Base-by-base conservation (phyloP, 176 grass and related monocot species). In the Carex pumila region DNA sequence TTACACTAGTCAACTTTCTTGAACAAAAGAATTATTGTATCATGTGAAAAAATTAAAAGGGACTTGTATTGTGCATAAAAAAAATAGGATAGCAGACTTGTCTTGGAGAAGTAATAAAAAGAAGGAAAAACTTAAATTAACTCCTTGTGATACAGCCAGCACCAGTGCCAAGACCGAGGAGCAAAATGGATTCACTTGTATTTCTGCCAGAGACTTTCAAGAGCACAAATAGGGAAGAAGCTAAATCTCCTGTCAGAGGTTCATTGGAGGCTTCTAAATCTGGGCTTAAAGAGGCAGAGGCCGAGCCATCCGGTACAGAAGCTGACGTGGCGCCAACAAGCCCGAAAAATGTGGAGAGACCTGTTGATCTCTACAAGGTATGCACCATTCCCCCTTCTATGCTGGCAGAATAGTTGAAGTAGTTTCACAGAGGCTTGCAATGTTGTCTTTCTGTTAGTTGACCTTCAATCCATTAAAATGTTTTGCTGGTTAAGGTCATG, bases 291-390 rank as follows among this genome's bases (percentile, higher is more conserved):
- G 89, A 91, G 64, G 36, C 43, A 61, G 84, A 86, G 53, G 75
- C 62, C 55, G 79, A 91, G 45, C 49, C 49, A 80, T 63, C 71
- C 6, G 49, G 63, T 7, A 84, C 72, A 56, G 89, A 89, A 70
- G 49, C 70, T 90, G 87, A 90, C 41, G 77, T 88, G 85, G 87
- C 88, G 59, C 58, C 54, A 31, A 88, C 54, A 37, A 88, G 76
- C 79, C 88, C 79, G 36, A 66, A 71, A 64, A 69, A 65, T 82
- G 65, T 95, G 61, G 88, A 93, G 81, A 94, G 88, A 65, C 95
- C 91, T 79, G 87, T 95, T 87, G 95, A 98, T 93, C 90, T 98
- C 75, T 98, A 95, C 82, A 98, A 95, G 95, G 95, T 97, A 84
- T 64, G 14, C 9, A 55, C 12, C 11, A 50, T 68, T 30, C 77